Percentiles rank a stretch among this genome's conserved stretches.
These are phyloP conservation scores for Kingdonia uniflora DNA, from an alignment of 164 flowering plant species.

Conservation along the genomic window DNA sequence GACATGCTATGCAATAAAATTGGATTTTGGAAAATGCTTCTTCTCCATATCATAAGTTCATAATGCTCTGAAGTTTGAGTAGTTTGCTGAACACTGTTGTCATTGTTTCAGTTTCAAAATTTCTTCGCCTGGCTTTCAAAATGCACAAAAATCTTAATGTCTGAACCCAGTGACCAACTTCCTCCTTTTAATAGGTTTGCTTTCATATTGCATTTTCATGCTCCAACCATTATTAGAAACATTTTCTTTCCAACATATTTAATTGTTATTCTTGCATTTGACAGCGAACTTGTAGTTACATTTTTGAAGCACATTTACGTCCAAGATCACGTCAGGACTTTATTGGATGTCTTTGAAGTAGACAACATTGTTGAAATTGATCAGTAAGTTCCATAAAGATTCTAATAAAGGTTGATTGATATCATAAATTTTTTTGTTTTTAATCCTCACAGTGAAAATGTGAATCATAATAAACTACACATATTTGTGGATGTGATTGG, in stretches of 20 bases:
- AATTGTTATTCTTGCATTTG: slow-evolving; percentile 11
- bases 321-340: slow-evolving; percentile 78
- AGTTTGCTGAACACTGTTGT: neutral
- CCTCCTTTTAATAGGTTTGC: slow-evolving; percentile 64
- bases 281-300: slow-evolving; percentile 85
- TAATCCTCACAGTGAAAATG: neutral
- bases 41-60: no score
- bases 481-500: no score
- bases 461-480: no score
- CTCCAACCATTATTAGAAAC: slow-evolving; percentile 5
- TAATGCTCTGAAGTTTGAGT: neutral
- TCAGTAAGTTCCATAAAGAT: slow-evolving; percentile 39
- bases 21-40: no score
- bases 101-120: slow-evolving; percentile 66
- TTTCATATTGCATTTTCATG: slow-evolving; percentile 6
- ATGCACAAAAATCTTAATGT: slow-evolving; percentile 69
- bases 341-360: slow-evolving; percentile 53
- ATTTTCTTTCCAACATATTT: slow-evolving; percentile 7
- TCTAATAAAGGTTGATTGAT: neutral
- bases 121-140: slow-evolving; percentile 89
- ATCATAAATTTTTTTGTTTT: neutral
- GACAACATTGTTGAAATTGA: slow-evolving; percentile 55
- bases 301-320: slow-evolving; percentile 83
- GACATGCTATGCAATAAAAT: no score
- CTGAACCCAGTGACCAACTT: slow-evolving; percentile 85